Percentiles rank a stretch among this genome's conserved stretches.
Evolutionary conservation across 176 grass and related monocot species (phyloP).

Genomic region (Rhynchospora pubera): DNA sequence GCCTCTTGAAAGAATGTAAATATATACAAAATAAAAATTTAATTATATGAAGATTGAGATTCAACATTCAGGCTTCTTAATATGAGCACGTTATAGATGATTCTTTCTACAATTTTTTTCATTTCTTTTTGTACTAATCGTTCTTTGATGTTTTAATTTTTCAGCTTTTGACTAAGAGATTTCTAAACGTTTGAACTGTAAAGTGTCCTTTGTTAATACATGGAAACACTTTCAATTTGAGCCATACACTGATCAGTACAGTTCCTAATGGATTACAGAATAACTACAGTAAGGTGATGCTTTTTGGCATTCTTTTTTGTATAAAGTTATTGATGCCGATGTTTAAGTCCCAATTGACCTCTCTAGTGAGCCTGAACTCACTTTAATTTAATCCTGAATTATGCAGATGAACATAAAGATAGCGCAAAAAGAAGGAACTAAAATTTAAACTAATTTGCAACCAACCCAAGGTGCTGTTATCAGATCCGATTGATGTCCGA

Average conservation of each 20-base stretch:
- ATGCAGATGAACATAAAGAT: background rate
- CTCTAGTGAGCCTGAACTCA: background rate
- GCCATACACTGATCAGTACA: background rate
- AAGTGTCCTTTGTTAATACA: constrained; percentile 8
- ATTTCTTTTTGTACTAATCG: background rate
- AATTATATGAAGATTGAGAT: too few species aligned
- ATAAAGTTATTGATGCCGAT: background rate
- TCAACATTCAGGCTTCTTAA: too few species aligned
- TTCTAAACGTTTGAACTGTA: background rate
- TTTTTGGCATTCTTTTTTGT: background rate
- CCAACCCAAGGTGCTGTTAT: background rate
- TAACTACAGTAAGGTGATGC: background rate
- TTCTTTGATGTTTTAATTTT: background rate
- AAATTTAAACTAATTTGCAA: background rate
- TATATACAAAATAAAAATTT: too few species aligned
- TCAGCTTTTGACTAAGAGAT: background rate
- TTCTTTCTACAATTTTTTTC: background rate
- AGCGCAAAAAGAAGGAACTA: background rate
- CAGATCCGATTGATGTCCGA: background rate
- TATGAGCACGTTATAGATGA: constrained; percentile 14
- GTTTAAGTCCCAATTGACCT: background rate
- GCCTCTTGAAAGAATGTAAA: constrained; percentile 18
- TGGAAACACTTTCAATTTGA: background rate
- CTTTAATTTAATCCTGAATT: background rate
- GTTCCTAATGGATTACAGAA: background rate